These are phyloP conservation scores for Aspergillus floridensis DNA, from an alignment of 2,329 filamentous ascomycete species.

Conservation along the genomic window DNA sequence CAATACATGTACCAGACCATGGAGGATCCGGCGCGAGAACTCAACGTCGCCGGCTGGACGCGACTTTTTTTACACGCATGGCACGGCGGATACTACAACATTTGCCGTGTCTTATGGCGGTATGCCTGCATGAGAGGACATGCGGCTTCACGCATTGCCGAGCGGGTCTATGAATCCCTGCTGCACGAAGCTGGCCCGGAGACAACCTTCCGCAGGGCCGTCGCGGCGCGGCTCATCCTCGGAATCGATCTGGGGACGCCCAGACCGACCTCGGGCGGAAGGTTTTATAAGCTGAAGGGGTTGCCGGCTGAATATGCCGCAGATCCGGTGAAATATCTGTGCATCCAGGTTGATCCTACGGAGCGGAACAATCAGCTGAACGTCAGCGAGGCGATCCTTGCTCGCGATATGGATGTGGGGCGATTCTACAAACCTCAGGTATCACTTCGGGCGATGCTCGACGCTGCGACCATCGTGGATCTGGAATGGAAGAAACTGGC, in stretches of 20 bases:
- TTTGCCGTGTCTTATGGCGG: conserved; percentile 48
- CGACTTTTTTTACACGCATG: conserved; percentile 45
- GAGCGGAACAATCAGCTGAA: conserved; percentile 28
- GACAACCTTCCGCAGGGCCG: conserved; percentile 20
- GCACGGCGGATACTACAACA: conserved; percentile 38
- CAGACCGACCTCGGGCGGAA: conserved; percentile 10
- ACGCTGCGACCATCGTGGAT: conserved; percentile 36
- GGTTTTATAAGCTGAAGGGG: conserved; percentile 14
- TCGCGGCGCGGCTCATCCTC: conserved; percentile 35
- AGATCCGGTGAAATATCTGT: conserved; percentile 27
- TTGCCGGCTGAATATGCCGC: conserved; percentile 28
- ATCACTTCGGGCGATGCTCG: conserved; percentile 34
- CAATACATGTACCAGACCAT: conserved; percentile 24
- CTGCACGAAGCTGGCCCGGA: conserved; percentile 21
- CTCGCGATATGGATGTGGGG: conserved; percentile 30
- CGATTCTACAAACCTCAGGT: conserved; percentile 21
- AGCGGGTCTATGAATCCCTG: conserved; percentile 32
- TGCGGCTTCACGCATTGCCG: conserved; percentile 33
- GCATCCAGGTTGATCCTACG: conserved; percentile 16
- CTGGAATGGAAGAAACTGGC: conserved; percentile 28
- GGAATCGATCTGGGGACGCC: conserved; percentile 25
- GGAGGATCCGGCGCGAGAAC: conserved; percentile 15
- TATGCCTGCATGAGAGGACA: conserved; percentile 44
- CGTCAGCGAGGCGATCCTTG: conserved; percentile 27
- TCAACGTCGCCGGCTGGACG: conserved; percentile 30